A percentile compares a stretch with the other conserved stretches of the same genome.
phyloP scores from a whole-genome alignment of 2,329 filamentous ascomycete genomes.

The Aspergillus niger region DNA sequence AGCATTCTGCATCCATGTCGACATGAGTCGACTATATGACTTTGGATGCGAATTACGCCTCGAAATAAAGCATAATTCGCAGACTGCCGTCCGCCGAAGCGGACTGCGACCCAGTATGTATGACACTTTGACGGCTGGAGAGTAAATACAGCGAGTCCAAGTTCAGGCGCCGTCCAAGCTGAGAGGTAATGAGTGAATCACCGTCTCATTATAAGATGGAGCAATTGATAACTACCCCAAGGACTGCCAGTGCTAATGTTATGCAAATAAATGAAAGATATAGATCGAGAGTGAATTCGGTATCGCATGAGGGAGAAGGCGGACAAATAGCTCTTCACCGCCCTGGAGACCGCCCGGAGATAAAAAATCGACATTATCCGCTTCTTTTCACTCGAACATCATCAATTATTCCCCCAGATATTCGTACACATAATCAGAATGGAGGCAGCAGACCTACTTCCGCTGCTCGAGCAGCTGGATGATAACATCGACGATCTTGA shows the following conservation, averaged over 20 bases:
- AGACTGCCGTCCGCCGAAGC: constrained; percentile 32
- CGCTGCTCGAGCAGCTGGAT: constrained; percentile 73
- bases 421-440: constrained; percentile 36
- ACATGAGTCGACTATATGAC: constrained; percentile 20
- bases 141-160: not conserved
- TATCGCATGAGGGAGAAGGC: not conserved
- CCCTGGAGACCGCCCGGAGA: constrained; percentile 23
- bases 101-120: constrained; percentile 37
- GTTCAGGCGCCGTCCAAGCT: not conserved
- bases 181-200: not conserved
- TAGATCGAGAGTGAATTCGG: not conserved
- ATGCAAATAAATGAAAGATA: not conserved
- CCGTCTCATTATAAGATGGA: not conserved
- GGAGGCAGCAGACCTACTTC: constrained; percentile 61
- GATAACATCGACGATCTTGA: constrained; percentile 78
- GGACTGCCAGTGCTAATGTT: not conserved
- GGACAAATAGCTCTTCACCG: constrained; percentile 17
- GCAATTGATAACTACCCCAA: not conserved
- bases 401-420: constrained; percentile 9
- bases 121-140: constrained; percentile 35
- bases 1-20: constrained; percentile 33
- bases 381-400: not conserved
- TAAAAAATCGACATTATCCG: constrained; percentile 22
- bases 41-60: not conserved
- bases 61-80: constrained; percentile 18